Percentiles rank a stretch among this genome's conserved stretches.
Evolutionary conservation across 345 rosid species (phyloP).

Genomic region (Cardamine chenopodiifolia): DNA sequence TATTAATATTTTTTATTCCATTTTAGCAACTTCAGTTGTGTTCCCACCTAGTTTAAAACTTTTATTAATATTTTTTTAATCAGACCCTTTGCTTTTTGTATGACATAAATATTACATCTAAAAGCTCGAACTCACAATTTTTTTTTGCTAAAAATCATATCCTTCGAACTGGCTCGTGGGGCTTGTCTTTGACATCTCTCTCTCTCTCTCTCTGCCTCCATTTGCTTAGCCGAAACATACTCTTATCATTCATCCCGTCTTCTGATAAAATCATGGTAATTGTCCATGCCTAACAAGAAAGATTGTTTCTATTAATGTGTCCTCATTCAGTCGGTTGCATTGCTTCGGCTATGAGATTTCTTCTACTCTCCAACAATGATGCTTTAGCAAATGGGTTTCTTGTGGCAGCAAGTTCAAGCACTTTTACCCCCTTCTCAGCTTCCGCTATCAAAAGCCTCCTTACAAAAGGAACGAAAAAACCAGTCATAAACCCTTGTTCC

Average conservation of each 20-base stretch:
- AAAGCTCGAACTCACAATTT: too few relatives aligned
- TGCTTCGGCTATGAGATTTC: conserved; percentile 73
- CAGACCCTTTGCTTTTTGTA: too few relatives aligned
- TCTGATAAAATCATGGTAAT: not conserved
- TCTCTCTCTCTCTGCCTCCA: not conserved
- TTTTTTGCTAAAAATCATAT: too few relatives aligned
- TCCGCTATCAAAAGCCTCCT: conserved; percentile 51
- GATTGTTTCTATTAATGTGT: not conserved
- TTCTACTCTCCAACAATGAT: conserved; percentile 62
- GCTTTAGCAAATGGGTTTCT: conserved; percentile 65
- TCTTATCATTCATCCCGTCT: not conserved
- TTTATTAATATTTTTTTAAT: too few relatives aligned
- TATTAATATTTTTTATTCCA: too few relatives aligned
- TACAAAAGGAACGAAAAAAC: not conserved
- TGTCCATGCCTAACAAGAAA: conserved; percentile 5
- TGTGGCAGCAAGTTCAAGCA: conserved; percentile 60
- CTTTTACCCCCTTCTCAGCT: conserved; percentile 59
- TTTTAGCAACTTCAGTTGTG: too few relatives aligned
- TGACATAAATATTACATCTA: too few relatives aligned
- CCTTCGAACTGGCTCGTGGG: too few relatives aligned
- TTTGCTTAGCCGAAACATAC: not conserved
- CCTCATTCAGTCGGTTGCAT: conserved; percentile 53
- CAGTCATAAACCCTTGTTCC: not conserved
- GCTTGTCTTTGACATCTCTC: not conserved
- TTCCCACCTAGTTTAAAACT: too few relatives aligned